phyloP scores from a whole-genome alignment of 345 rosid genomes.

The Dipteronia dyeriana region DNA sequence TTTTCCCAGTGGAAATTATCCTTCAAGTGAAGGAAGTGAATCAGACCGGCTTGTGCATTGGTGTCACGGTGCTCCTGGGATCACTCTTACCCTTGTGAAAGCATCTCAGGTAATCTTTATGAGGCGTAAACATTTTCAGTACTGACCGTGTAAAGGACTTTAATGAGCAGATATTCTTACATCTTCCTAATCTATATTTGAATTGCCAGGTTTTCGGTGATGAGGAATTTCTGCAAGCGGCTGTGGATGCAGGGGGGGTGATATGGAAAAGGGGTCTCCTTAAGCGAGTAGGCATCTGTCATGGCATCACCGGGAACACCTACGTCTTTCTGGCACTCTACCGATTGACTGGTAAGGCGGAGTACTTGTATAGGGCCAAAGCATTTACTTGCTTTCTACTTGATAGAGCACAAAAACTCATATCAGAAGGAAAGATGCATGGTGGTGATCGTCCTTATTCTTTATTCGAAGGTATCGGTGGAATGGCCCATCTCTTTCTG shows the following conservation, averaged over 20 bases:
- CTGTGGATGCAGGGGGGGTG: no score
- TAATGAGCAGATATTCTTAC: not conserved
- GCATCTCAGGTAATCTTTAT: slow-evolving; percentile 37
- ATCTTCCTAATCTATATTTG: not conserved
- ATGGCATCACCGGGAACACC: slow-evolving; percentile 72
- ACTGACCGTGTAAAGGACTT: no score
- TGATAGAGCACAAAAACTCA: slow-evolving; percentile 50
- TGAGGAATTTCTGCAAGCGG: no score
- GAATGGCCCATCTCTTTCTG: slow-evolving; percentile 61
- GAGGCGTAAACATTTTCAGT: not conserved
- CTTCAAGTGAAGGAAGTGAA: no score
- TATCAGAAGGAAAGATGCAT: slow-evolving; percentile 59
- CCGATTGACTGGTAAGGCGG: slow-evolving; percentile 45
- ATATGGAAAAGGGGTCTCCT: no score
- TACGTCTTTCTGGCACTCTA: slow-evolving; percentile 61
- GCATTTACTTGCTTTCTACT: slow-evolving; percentile 70
- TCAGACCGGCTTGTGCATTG: no score
- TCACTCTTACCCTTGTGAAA: no score
- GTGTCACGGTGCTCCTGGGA: no score
- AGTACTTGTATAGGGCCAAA: slow-evolving; percentile 57
- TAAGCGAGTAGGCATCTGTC: slow-evolving; percentile 47
- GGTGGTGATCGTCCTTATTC: slow-evolving; percentile 67
- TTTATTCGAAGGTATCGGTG: slow-evolving; percentile 62
- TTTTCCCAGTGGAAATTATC: no score
- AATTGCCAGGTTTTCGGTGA: no score